These are phyloP conservation scores for Alternaria sp. DNA, from an alignment of 2,329 filamentous ascomycete species.

Conservation along the genomic window DNA sequence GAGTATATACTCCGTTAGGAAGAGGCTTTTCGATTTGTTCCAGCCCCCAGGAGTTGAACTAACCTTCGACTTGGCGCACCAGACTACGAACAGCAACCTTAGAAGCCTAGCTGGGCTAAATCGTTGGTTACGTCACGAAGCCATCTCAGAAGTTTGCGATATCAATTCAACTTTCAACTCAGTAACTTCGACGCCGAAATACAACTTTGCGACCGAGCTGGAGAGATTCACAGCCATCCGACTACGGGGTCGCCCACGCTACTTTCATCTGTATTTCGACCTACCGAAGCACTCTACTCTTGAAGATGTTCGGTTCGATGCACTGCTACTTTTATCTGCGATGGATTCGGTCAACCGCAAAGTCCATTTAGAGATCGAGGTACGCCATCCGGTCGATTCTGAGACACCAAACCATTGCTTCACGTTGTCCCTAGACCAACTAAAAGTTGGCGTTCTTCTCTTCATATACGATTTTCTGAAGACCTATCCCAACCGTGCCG, in stretches of 20 bases:
- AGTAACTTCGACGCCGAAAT: background rate
- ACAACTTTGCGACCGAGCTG: background rate
- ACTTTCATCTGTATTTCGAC: background rate
- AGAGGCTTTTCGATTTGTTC: background rate
- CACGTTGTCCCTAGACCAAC: background rate
- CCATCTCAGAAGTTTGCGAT: background rate
- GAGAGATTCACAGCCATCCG: background rate
- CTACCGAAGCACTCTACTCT: background rate
- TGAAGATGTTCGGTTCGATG: background rate
- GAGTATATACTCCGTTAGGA: background rate
- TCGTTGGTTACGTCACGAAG: background rate
- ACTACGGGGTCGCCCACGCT: background rate
- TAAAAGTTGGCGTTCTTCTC: background rate
- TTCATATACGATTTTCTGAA: background rate
- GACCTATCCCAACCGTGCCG: background rate
- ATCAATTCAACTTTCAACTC: background rate
- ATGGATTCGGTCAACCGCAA: background rate
- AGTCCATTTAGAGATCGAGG: background rate
- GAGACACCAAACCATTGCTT: background rate
- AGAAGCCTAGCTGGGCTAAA: background rate
- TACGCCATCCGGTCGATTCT: background rate
- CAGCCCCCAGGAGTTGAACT: background rate
- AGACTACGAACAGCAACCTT: background rate
- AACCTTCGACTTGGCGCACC: background rate
- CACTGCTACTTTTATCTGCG: background rate